phyloP scores from a whole-genome alignment of 192 early-diverging fungal genomes.

The Coemansia sp. region DNA sequence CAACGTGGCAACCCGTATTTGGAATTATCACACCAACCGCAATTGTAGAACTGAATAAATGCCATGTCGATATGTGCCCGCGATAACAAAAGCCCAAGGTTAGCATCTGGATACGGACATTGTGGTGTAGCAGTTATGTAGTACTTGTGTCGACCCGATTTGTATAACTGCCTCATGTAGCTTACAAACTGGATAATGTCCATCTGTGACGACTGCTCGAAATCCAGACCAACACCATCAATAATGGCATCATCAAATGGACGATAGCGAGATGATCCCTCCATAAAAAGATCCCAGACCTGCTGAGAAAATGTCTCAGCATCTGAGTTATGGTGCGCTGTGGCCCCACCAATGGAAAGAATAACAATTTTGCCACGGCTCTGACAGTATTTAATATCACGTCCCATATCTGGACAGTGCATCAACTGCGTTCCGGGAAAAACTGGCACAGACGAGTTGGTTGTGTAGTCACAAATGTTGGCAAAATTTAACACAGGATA shows the following conservation, averaged over 20 bases:
- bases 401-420: conserved; percentile 65
- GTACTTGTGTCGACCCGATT: conserved; percentile 50
- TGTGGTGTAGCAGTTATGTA: conserved; percentile 70
- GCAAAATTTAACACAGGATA: conserved; percentile 69
- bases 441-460: conserved; percentile 45
- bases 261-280: conserved; percentile 56
- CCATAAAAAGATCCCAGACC: conserved; percentile 76
- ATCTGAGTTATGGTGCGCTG: conserved; percentile 59
- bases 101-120: conserved; percentile 69
- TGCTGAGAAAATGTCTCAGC: conserved; percentile 64
- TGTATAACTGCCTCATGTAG: conserved; percentile 55
- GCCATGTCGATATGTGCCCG: conserved; percentile 64
- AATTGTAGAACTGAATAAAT: conserved; percentile 80
- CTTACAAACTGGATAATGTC: conserved; percentile 60
- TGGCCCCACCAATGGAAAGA: conserved; percentile 70
- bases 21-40: conserved; percentile 59
- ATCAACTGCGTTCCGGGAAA: conserved; percentile 63
- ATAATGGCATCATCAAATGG: conserved; percentile 72
- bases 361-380: conserved; percentile 68
- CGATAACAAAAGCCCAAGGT: conserved; percentile 56
- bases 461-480: conserved; percentile 60
- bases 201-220: conserved; percentile 60
- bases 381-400: conserved; percentile 74
- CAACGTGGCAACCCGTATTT: conserved; percentile 44
- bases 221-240: conserved; percentile 73